Evolutionary conservation across 2,329 filamentous ascomycete species (phyloP), one percentile per base, ranked within the genome.

Genomic region (Orbilia javanica): DNA sequence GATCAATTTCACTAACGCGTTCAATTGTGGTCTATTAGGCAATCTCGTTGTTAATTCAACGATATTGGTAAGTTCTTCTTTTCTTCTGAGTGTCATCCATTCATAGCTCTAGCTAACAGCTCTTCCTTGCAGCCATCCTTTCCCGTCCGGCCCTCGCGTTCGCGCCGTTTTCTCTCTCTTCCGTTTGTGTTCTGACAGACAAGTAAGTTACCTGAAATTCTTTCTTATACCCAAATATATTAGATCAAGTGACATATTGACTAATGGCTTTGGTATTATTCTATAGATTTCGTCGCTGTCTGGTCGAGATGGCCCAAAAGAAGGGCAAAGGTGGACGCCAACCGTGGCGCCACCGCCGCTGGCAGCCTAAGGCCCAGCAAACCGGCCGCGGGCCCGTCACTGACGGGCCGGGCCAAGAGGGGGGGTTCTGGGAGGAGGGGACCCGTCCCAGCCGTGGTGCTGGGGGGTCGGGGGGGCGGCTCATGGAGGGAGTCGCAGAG

Each of bases 261-360:
- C 34, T 36, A 36, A 36, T 11, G n/a, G 13, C 3, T 4, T 36
- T 36, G 34, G 7, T 36, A 36, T 36, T 36, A 11, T 46, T 4
- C 42, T 18, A 18, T 20, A 18, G 15, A 46, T 4, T 46, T 46
- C 18, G 42, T 46, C 18, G 13, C 42, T 46, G 42, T 18, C 42
- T 46, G n/a, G 42, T 46, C 42, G 18, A 10, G 48, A 52, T 52
- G 48, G 48, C 48, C 48, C 48, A 52, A 52, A 20, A 10, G 18
- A 52, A 52, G 25, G 44, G 44, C 44, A 48, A 48, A 7, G 44
- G 44, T 20, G 44, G 44, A 48, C 48, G 48, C 22, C 46, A 50
- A 27, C 20, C 10, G 18, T 50, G 46, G 46, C 46, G 46, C 15
- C 46, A 50, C 18, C 46, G 46, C 20, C 46, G 46, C 22, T 27